phyloP scores from a whole-genome alignment of 2,329 filamentous ascomycete genomes.

The Colletotrichum higginsianum region DNA sequence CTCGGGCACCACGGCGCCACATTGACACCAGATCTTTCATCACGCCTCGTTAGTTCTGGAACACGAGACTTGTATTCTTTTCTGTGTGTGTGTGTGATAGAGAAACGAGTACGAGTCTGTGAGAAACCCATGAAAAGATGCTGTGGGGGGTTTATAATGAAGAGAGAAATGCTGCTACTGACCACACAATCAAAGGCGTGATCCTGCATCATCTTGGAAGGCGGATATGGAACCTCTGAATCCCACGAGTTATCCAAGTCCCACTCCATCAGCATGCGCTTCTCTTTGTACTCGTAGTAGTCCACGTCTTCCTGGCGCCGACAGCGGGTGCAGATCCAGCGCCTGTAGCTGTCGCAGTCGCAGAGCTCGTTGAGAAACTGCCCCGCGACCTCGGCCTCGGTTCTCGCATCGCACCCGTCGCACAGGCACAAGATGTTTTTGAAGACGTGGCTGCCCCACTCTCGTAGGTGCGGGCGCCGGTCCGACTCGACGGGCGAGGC shows the following conservation, averaged over 20 bases:
- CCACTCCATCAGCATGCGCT: not conserved
- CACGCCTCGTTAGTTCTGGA: not conserved
- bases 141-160: no score
- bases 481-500: not conserved
- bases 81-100: not conserved
- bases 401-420: constrained; percentile 21
- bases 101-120: not conserved
- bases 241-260: no score
- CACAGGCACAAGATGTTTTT: constrained; percentile 34
- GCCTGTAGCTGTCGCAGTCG: constrained; percentile 37
- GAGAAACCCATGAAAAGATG: no score
- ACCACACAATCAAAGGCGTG: no score
- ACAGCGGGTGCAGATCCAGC: constrained; percentile 35
- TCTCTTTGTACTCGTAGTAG: not conserved
- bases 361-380: constrained; percentile 30
- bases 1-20: not conserved
- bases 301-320: no score
- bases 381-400: constrained; percentile 15
- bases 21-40: not conserved
- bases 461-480: constrained; percentile 34
- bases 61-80: no score
- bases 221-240: no score
- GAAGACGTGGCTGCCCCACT: not conserved
- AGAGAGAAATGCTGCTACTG: no score
- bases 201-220: no score